Evolutionary conservation across 2,329 filamentous ascomycete species (phyloP).

Genomic region (Paraphoma chrysanthemicola): DNA sequence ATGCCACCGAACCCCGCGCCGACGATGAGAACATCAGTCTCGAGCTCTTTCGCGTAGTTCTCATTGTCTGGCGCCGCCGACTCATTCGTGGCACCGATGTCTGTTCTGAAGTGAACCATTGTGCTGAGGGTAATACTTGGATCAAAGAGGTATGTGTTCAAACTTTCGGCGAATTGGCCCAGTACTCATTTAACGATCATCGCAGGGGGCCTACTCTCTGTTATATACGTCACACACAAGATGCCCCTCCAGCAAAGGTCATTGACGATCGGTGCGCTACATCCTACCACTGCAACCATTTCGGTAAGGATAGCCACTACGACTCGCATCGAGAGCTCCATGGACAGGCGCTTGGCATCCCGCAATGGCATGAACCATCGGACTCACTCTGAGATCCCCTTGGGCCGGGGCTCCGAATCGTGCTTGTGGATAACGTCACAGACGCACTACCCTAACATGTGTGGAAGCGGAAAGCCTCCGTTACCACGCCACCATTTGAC

Average conservation of each 20-base stretch:
- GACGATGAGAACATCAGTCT: constrained; percentile 48
- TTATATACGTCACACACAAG: constrained; percentile 24
- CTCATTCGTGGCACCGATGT: constrained; percentile 37
- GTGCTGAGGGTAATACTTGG: neutral
- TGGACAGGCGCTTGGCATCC: constrained; percentile 2
- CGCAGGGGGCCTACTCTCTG: neutral
- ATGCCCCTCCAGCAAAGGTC: constrained; percentile 18
- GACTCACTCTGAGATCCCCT: constrained; percentile 9
- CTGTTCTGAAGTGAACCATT: constrained; percentile 43
- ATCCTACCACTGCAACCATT: constrained; percentile 3
- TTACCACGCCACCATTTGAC: constrained; percentile 10
- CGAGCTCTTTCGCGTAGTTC: constrained; percentile 44
- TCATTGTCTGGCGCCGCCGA: constrained; percentile 28
- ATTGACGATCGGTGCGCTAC: constrained; percentile 16
- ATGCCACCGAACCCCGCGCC: constrained; percentile 53
- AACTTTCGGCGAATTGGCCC: neutral
- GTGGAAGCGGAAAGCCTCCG: constrained; percentile 12
- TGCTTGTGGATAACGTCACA: constrained; percentile 10
- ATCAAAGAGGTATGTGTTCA: neutral
- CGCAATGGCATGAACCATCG: neutral
- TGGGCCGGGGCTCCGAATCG: constrained; percentile 15
- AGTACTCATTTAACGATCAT: neutral
- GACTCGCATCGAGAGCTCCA: neutral
- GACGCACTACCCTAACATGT: constrained; percentile 1
- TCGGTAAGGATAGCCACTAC: constrained; percentile 2